Conservation (phyloP, 1,139 yeast species). For the Hemisphaericaspora xylofermentans region DNA sequence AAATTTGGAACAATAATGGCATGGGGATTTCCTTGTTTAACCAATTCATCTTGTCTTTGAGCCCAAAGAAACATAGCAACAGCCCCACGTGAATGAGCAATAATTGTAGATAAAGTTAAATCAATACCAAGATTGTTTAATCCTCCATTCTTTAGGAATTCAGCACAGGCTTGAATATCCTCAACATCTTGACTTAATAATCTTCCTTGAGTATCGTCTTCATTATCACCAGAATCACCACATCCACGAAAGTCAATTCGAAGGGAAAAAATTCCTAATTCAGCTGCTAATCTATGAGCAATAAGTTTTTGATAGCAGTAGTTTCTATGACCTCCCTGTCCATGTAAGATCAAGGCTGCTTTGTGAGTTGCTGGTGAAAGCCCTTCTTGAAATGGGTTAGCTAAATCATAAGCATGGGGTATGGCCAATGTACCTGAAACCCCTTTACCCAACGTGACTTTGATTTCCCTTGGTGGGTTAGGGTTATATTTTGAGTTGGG, state of each 20-base stretch:
- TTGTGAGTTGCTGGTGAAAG: conserved; percentile 40
- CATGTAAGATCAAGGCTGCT: conserved; percentile 56
- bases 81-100: conserved; percentile 81
- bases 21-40: conserved; percentile 26
- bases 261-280: conserved; percentile 60
- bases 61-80: conserved; percentile 81
- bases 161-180: conserved; percentile 59
- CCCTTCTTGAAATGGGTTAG: conserved; percentile 24
- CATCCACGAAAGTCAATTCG: conserved; percentile 86
- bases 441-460: conserved; percentile 38
- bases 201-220: conserved; percentile 48
- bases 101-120: conserved; percentile 52
- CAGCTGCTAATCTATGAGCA: conserved; percentile 59
- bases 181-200: conserved; percentile 60
- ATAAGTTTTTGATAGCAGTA: conserved; percentile 69
- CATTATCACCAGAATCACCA: conserved; percentile 69
- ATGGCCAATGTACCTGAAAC: conserved; percentile 39
- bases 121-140: conserved; percentile 37
- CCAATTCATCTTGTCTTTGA: conserved; percentile 34
- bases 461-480: conserved; percentile 31
- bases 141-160: conserved; percentile 38
- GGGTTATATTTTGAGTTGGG: conserved; percentile 11
- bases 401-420: conserved; percentile 33
- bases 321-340: conserved; percentile 82
- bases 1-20: conserved; percentile 56